Evolutionary conservation across 2,329 filamentous ascomycete species (phyloP).

Genomic region (Colletotrichum sidae): DNA sequence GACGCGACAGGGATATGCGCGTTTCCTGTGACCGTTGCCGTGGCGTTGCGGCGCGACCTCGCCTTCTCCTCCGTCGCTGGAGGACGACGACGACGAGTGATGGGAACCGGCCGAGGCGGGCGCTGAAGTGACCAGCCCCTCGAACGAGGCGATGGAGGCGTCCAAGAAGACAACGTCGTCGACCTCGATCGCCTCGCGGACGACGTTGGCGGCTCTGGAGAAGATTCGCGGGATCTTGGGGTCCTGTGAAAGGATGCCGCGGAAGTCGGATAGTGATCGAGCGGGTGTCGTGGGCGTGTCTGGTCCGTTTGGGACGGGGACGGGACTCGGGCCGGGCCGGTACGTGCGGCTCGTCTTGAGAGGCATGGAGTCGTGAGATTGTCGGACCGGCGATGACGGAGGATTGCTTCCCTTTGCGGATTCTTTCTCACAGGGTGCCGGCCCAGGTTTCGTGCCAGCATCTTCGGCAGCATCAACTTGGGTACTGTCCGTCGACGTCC

Average conservation of each 20-base stretch:
- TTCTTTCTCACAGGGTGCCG: constrained; percentile 24
- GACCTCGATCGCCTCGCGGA: constrained; percentile 53
- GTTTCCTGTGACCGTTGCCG: neutral
- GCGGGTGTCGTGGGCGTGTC: constrained; percentile 42
- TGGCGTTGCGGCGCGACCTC: too few relatives aligned
- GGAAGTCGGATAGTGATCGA: neutral
- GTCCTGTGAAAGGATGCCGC: neutral
- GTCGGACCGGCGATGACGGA: too few relatives aligned
- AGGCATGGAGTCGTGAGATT: too few relatives aligned
- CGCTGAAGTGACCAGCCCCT: constrained; percentile 40
- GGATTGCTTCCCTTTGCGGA: constrained; percentile 1
- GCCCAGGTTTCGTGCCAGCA: constrained; percentile 34
- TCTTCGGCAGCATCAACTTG: constrained; percentile 27
- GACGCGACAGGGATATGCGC: constrained; percentile 43
- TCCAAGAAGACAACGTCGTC: constrained; percentile 35
- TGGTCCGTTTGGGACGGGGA: too few relatives aligned
- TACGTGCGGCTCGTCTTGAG: too few relatives aligned
- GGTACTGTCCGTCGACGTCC: constrained; percentile 30
- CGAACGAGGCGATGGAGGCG: constrained; percentile 42
- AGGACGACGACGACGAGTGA: constrained; percentile 23
- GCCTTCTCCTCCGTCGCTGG: constrained; percentile 38
- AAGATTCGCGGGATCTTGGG: constrained; percentile 46
- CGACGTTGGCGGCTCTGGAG: constrained; percentile 56
- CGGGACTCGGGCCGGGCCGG: too few relatives aligned
- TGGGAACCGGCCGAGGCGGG: neutral